Evolutionary conservation across 139 green algal genomes (phyloP), one percentile per base, ranked within the genome.

Genomic region (Edaphochlamys debaryana): DNA sequence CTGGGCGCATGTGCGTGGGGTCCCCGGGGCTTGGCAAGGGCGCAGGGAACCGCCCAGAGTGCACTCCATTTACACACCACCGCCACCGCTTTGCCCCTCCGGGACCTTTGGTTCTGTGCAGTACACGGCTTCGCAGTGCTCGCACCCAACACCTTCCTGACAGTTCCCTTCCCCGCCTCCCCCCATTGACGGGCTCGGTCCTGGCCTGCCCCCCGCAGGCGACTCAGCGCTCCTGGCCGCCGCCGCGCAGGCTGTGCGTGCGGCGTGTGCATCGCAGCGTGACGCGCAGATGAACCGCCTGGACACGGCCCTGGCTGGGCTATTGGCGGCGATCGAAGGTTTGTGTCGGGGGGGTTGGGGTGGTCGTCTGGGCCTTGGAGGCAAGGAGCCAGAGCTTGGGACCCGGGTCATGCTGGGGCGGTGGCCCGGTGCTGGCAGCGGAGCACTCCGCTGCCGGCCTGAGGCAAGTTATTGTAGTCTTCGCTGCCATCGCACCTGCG

Each of bases 251-350:
- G 77, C 64, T 5, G 77, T 73, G 2, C 42, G 45, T 0, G 37
- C 54, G 17, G 63, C 67, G 8, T 32, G 34, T 9, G 77, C 45
- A 37, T n/a, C 42, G 0, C 76, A 82, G 67, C 76, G 76, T 1
- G 77, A 67, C 34, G 77, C 77, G 0, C 77, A 84, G 36, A 74
- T 84, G 77, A 73, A 64, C 42, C 48, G 48, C 0, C 48, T 84
- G 4, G 77, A 84, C 68, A 79, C 70, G 17, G 79, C 79, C 2
- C 52, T 78, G 38, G 29, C 66, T 22, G 69, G 29, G 2, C 38
- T 85, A 36, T 38, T 69, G 15, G 20, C 38, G 25, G 32, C 40
- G 9, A 38, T 72, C 4, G 79, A 85, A 30, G 62, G 76, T 82
- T 62, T n/a, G 64, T 54, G 45, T n/a, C n/a, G n/a, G n/a, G n/a